Base-by-base conservation (phyloP, 805 yeast genomes). In the Grigorovia humatica region DNA sequence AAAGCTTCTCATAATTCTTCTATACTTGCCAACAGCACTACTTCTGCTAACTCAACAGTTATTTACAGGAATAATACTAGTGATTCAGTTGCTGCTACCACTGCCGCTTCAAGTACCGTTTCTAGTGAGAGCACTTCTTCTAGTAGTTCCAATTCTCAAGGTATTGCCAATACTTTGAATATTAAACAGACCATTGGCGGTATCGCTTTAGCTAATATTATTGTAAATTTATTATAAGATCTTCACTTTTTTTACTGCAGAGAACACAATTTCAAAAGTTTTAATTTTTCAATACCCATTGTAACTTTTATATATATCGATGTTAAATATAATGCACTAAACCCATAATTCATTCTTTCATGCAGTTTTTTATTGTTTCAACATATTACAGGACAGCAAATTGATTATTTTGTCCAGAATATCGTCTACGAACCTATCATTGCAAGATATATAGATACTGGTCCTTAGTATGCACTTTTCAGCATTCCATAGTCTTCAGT, bases 1-100 rank as follows among this genome's bases (percentile, higher is more conserved):
- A 19, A 48, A n/a, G 19, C 48, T 19, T 17, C 58, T 40, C 48
- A 54, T 11, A 46, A 57, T 20, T 13, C 53, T 43, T 38, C 57
- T 2, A 48, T 56, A 8, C 8, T 35, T 9, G 40, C 48, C 7
- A 52, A 44, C 23, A 19, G 49, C 32, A 44, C 45, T 32, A 9
- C 51, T 38, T 15, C 52, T 7, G 4, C 46, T 29, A 9, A 44
- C 30, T 13, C 48, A 11, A 15, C 23, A 20, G 38, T 30, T 38
- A n/a, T 43, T 18, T 23, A 18, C 17, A 9, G 18, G 12, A 48
- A 29, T 15, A 18, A 29, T 43, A 48, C 50, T n/a, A 13, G 19
- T 6, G 27, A 35, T 32, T 45, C 48, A n/a, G 15, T 18, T 18
- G 30, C 55, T 19, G 45, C 49, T 30, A 44, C 35, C 15, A 38